Percentiles rank a stretch among this genome's conserved stretches.
Conservation (phyloP, 805 yeast genomes). For the Ogataea pignaliae region DNA sequence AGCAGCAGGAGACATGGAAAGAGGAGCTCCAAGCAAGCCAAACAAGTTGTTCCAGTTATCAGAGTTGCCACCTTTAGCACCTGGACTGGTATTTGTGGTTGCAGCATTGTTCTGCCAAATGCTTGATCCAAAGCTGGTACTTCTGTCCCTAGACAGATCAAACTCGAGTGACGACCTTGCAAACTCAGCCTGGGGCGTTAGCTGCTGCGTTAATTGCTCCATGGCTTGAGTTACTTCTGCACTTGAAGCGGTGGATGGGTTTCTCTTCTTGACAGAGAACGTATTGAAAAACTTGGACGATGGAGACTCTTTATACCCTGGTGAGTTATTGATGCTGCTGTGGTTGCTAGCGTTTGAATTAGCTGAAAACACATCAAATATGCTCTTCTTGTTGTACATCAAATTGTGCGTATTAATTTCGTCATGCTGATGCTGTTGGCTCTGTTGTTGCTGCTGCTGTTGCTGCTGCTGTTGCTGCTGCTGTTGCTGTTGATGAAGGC, state of each 20-base stretch:
- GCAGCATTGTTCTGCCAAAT: constrained; percentile 28
- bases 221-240: constrained; percentile 3
- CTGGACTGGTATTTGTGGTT: constrained; percentile 6
- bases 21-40: constrained; percentile 8
- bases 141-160: constrained; percentile 25
- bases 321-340: constrained; percentile 18
- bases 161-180: constrained; percentile 9
- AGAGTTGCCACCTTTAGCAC: constrained; percentile 8
- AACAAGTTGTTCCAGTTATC: constrained; percentile 8
- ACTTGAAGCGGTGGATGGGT: constrained; percentile 10
- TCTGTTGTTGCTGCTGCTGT: background rate
- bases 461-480: background rate
- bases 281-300: constrained; percentile 19
- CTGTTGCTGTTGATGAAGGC: background rate
- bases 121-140: constrained; percentile 33
- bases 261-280: constrained; percentile 8
- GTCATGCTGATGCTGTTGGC: too few species aligned
- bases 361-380: constrained; percentile 17
- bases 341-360: constrained; percentile 13
- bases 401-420: constrained; percentile 5
- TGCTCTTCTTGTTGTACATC: constrained; percentile 10
- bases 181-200: constrained; percentile 5
- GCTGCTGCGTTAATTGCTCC: constrained; percentile 5
- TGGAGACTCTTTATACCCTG: constrained; percentile 13
- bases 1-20: constrained; percentile 1